These are phyloP conservation scores for Leccinum aurantiacum DNA, from an alignment of 768 basidiomycete genomes.

Conservation along the genomic window DNA sequence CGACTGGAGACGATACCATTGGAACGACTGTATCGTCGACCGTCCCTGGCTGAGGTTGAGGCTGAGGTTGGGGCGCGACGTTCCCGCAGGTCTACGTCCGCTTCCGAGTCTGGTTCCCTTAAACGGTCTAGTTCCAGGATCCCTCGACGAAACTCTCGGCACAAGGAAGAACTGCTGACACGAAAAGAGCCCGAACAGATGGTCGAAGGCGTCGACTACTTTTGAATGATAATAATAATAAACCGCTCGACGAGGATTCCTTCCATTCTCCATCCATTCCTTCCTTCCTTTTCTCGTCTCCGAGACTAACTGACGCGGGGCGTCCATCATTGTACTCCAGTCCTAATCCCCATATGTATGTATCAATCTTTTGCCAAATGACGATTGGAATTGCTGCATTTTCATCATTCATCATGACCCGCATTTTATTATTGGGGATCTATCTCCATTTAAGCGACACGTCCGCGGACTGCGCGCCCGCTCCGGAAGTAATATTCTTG, in stretches of 20 bases:
- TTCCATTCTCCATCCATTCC: not conserved
- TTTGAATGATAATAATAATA: conserved; percentile 15
- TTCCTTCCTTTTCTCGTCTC: not conserved
- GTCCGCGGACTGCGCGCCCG: not conserved
- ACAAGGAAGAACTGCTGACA: not conserved
- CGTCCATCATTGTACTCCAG: not conserved
- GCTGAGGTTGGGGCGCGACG: not conserved
- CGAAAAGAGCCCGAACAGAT: conserved; percentile 8
- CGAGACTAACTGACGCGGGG: not conserved
- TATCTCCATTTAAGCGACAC: conserved; percentile 5
- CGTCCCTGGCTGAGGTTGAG: not conserved
- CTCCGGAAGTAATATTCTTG: not conserved
- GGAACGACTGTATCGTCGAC: conserved; percentile 19
- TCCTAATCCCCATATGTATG: conserved; percentile 10
- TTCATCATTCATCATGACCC: not conserved
- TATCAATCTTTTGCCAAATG: not conserved
- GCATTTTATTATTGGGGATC: not conserved
- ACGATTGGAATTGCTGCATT: not conserved
- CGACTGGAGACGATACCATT: conserved; percentile 24
- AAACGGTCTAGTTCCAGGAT: conserved; percentile 8
- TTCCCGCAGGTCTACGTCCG: conserved; percentile 6
- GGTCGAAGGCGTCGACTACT: conserved; percentile 36
- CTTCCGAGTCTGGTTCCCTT: not conserved
- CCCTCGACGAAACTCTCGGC: conserved; percentile 3
- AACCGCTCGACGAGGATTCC: conserved; percentile 18